A percentile compares a stretch with the other conserved stretches of the same genome.
These are phyloP conservation scores for Oidium heveae DNA, from an alignment of 2,329 filamentous ascomycete genomes.

Conservation along the genomic window DNA sequence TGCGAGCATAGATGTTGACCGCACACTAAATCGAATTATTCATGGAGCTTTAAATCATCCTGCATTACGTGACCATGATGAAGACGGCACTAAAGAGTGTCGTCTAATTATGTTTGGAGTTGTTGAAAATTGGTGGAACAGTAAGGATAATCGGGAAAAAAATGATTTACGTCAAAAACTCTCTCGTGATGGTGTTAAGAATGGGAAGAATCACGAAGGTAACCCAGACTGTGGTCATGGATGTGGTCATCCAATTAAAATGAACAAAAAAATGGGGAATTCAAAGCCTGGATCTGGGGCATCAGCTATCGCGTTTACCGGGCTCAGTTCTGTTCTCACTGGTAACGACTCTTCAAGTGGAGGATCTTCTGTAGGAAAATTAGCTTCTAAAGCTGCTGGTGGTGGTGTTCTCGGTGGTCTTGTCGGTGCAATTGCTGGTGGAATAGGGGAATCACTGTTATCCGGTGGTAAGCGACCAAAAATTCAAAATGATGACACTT, in stretches of 20 bases:
- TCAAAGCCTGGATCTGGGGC: slow-evolving; percentile 25
- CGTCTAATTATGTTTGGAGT: slow-evolving; percentile 55
- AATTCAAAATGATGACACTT: slow-evolving; percentile 26
- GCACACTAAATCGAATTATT: slow-evolving; percentile 52
- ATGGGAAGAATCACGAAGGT: slow-evolving; percentile 66
- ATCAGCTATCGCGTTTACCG: slow-evolving; percentile 29
- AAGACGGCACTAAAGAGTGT: slow-evolving; percentile 46
- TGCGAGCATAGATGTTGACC: slow-evolving; percentile 40
- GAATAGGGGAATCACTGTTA: slow-evolving; percentile 39
- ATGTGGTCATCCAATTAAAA: slow-evolving; percentile 45
- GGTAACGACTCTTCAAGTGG: slow-evolving; percentile 9
- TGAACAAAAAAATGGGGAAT: slow-evolving; percentile 37
- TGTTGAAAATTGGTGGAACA: slow-evolving; percentile 61
- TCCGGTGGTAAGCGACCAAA: slow-evolving; percentile 21
- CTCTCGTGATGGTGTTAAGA: slow-evolving; percentile 50
- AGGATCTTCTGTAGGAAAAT: slow-evolving; percentile 11
- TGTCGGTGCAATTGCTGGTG: slow-evolving; percentile 41
- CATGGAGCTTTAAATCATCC: slow-evolving; percentile 72
- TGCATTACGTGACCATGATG: slow-evolving; percentile 43
- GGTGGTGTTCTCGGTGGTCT: slow-evolving; percentile 44
- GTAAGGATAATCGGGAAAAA: slow-evolving; percentile 34
- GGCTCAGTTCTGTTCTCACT: slow-evolving; percentile 24
- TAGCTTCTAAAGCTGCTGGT: slow-evolving; percentile 32
- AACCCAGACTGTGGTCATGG: slow-evolving; percentile 70
- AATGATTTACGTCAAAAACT: slow-evolving; percentile 49